Evolutionary conservation across 768 basidiomycete species (phyloP).

Genomic region (Pleurotus ostreatus): DNA sequence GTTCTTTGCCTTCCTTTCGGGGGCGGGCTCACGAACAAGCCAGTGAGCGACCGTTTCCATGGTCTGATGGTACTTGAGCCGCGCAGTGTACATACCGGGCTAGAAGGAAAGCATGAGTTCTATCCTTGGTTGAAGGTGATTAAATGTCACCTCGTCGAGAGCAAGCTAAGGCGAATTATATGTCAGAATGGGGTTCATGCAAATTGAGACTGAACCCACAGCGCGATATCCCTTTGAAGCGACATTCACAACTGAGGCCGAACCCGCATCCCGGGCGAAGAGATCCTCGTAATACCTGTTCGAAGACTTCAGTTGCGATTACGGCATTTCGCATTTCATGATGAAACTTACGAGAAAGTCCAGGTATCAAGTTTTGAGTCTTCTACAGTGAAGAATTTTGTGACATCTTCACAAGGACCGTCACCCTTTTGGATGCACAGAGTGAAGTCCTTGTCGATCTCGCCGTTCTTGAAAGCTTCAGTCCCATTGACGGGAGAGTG

Average conservation of each 20-base stretch:
- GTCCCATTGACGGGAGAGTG: conserved; percentile 39
- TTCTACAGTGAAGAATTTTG: conserved; percentile 30
- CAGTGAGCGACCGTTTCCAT: conserved; percentile 34
- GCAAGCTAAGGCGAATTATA: background rate
- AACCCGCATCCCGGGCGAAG: conserved; percentile 33
- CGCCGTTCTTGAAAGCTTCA: conserved; percentile 29
- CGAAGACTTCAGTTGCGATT: background rate
- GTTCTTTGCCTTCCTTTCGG: conserved; percentile 35
- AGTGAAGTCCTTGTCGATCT: conserved; percentile 34
- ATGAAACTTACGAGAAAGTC: conserved; percentile 30
- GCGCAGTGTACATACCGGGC: conserved; percentile 36
- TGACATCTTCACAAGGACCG: conserved; percentile 28
- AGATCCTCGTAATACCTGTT: conserved; percentile 38
- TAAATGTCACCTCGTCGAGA: background rate
- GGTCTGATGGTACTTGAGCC: conserved; percentile 29
- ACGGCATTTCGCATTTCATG: background rate
- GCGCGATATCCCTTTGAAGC: conserved; percentile 39
- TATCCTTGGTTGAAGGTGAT: background rate
- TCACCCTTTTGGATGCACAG: conserved; percentile 32
- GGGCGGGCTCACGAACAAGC: conserved; percentile 32
- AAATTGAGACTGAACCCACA: conserved; percentile 20
- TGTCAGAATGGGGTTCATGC: conserved; percentile 1
- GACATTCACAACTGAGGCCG: conserved; percentile 31
- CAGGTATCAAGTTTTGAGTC: conserved; percentile 33
- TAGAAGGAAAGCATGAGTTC: conserved; percentile 10